Conservation (phyloP, 768 basidiomycete genomes). For the Kwoniella heveanensis region DNA sequence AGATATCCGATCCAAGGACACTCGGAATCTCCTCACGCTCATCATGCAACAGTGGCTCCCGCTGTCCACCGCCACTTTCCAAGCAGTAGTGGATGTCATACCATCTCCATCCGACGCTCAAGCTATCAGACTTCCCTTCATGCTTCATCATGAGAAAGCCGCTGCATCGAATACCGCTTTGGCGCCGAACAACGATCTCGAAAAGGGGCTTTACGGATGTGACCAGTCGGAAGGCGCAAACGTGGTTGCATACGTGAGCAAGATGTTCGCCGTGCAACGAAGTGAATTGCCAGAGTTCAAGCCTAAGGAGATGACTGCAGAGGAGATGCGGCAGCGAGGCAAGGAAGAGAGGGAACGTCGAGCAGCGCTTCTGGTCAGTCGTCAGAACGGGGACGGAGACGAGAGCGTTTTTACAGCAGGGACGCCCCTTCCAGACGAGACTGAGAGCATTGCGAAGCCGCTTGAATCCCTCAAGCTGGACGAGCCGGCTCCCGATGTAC, state of each 20-base stretch:
- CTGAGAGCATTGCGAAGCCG: constrained; percentile 32
- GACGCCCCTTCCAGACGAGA: constrained; percentile 12
- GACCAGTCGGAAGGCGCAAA: constrained; percentile 64
- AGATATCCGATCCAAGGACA: constrained; percentile 89
- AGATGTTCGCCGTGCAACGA: constrained; percentile 91
- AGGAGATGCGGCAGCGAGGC: constrained; percentile 74
- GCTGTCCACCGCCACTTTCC: constrained; percentile 87
- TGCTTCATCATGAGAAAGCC: constrained; percentile 70
- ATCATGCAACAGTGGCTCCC: constrained; percentile 97
- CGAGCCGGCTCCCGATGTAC: constrained; percentile 10
- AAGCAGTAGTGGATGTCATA: constrained; percentile 88
- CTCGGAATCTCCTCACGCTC: constrained; percentile 74
- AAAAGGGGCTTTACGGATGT: constrained; percentile 76
- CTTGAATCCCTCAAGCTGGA: constrained; percentile 17
- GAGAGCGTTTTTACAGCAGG: constrained; percentile 19
- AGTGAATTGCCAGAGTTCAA: constrained; percentile 85
- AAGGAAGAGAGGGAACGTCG: constrained; percentile 58
- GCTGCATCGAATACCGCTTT: constrained; percentile 57
- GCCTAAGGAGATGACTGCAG: constrained; percentile 72
- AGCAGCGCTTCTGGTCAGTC: constrained; percentile 37
- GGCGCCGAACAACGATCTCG: constrained; percentile 75
- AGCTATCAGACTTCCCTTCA: constrained; percentile 78
- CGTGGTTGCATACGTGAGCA: constrained; percentile 87
- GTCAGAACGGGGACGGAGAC: constrained; percentile 14
- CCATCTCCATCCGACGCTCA: constrained; percentile 85